These are phyloP conservation scores for Eucalyptus polybractea DNA, from an alignment of 345 rosid species.

Conservation along the genomic window DNA sequence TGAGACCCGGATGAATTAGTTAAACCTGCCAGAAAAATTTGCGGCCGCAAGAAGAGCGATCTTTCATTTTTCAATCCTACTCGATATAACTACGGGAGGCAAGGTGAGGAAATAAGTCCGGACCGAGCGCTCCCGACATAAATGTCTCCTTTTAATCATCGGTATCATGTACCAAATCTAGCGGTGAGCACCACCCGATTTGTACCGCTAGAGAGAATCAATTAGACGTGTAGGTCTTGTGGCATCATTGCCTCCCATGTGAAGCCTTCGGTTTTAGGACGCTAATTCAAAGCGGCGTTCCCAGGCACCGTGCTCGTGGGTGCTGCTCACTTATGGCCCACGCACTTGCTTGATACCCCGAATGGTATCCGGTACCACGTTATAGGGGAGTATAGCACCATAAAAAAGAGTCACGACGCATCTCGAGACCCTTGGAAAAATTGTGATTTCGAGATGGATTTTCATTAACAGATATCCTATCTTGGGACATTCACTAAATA, in stretches of 20 bases:
- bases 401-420: not conserved
- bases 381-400: not conserved
- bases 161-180: not conserved
- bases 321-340: not conserved
- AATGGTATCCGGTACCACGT: not conserved
- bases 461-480: not conserved
- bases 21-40: not conserved
- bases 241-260: not conserved
- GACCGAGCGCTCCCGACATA: not conserved
- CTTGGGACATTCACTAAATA: not conserved
- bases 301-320: not conserved
- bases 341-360: not conserved
- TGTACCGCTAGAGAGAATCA: not conserved
- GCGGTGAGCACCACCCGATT: not conserved
- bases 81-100: accelerated
- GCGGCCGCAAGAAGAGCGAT: not conserved
- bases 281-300: not conserved
- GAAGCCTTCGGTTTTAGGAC: not conserved
- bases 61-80: not conserved
- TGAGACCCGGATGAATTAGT: not conserved
- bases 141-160: not conserved
- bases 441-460: not conserved
- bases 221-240: not conserved
- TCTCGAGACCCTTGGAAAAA: not conserved
- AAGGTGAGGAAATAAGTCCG: not conserved